Evolutionary conservation across 495 filamentous ascomycete genomes (phyloP).

Genomic region (Daldinia loculata): DNA sequence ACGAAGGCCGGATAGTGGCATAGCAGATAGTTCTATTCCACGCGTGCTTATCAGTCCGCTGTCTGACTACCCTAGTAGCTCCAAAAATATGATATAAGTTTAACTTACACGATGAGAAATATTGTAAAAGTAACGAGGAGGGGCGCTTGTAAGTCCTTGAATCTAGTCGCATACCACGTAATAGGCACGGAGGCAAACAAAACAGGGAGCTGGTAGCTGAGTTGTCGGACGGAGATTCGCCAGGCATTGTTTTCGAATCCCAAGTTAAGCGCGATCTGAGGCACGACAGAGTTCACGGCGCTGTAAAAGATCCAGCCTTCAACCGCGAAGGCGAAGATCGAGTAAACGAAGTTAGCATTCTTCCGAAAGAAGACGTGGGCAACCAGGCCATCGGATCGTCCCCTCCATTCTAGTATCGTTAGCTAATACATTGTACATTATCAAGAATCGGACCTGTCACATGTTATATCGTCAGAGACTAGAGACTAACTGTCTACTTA

Average conservation of each 20-base stretch:
- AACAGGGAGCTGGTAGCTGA: slow-evolving; percentile 51
- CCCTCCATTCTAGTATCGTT: slow-evolving; percentile 59
- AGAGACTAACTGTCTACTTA: slow-evolving; percentile 28
- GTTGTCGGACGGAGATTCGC: slow-evolving; percentile 59
- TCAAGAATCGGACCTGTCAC: too few relatives aligned
- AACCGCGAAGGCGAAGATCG: slow-evolving; percentile 63
- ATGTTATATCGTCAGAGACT: too few relatives aligned
- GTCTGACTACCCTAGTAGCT: neutral
- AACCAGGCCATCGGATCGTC: slow-evolving; percentile 59
- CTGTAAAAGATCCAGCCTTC: slow-evolving; percentile 69
- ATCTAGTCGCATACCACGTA: slow-evolving; percentile 59
- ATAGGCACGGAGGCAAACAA: slow-evolving; percentile 53
- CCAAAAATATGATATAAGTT: neutral
- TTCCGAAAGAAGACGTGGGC: slow-evolving; percentile 63
- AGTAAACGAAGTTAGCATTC: slow-evolving; percentile 62
- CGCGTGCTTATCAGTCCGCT: neutral
- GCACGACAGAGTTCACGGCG: slow-evolving; percentile 63
- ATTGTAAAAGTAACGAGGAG: slow-evolving; percentile 57
- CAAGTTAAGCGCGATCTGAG: slow-evolving; percentile 62
- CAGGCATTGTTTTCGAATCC: slow-evolving; percentile 59
- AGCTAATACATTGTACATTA: neutral
- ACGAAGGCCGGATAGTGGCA: slow-evolving; percentile 55
- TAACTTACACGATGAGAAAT: slow-evolving; percentile 58
- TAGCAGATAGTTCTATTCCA: slow-evolving; percentile 55
- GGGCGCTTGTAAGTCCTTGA: slow-evolving; percentile 60